phyloP scores from a whole-genome alignment of 768 basidiomycete genomes.

The Hortiboletus flavorubellus region DNA sequence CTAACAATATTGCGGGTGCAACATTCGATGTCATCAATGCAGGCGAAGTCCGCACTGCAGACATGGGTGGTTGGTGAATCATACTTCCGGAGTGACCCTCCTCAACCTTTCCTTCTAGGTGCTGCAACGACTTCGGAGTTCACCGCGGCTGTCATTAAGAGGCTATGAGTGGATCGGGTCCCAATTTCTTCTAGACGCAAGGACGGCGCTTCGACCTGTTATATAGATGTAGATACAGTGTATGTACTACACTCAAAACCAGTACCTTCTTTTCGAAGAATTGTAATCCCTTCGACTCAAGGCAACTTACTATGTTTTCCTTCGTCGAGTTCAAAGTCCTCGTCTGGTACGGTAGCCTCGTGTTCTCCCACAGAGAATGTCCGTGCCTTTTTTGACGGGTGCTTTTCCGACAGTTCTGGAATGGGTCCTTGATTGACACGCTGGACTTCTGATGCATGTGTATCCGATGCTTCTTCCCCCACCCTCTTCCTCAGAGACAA shows the following conservation, averaged over 20 bases:
- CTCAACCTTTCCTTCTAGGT: conserved; percentile 42
- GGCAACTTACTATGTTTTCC: conserved; percentile 33
- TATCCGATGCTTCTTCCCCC: conserved; percentile 14
- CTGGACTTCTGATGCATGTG: conserved; percentile 2
- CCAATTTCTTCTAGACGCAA: not conserved
- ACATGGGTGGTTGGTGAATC: conserved; percentile 80
- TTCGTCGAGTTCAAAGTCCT: conserved; percentile 45
- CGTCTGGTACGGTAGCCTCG: conserved; percentile 45
- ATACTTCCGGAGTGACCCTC: not conserved
- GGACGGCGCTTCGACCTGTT: conserved; percentile 7
- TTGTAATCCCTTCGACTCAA: not conserved
- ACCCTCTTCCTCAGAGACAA: conserved; percentile 50
- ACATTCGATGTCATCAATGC: conserved; percentile 91
- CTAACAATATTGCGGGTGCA: conserved; percentile 89
- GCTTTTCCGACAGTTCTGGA: conserved; percentile 16
- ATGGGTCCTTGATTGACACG: conserved; percentile 3
- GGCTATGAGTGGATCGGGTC: conserved; percentile 41
- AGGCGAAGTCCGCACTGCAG: conserved; percentile 86
- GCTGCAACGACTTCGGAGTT: conserved; percentile 92
- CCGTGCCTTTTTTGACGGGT: conserved; percentile 41
- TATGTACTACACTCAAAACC: conserved; percentile 11
- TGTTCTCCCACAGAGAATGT: conserved; percentile 47
- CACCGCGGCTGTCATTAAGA: conserved; percentile 88
- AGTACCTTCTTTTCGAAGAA: conserved; percentile 16
- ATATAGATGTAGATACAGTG: conserved; percentile 26